Base-by-base conservation (phyloP, 768 basidiomycete species). In the Gelatoporia subvermispora region DNA sequence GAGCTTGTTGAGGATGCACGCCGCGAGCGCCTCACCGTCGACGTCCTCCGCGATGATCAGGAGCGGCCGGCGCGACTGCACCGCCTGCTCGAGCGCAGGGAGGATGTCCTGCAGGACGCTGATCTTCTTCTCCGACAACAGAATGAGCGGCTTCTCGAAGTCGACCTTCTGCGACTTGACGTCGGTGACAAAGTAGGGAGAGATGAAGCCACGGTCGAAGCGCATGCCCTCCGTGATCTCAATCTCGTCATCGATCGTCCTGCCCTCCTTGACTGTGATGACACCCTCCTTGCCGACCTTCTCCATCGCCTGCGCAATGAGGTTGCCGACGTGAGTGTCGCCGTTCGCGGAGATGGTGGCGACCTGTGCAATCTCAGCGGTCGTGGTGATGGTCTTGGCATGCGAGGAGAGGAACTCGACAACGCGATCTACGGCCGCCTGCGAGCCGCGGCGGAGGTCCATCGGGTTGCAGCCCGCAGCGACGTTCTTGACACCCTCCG, bases 171-270 rank as follows among this genome's bases (percentile, higher is more conserved):
- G 95, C 38, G 79, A 64, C 81, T 98, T 97, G 76, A 94, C 88
- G 73, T 99, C 93, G 56, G 95, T 98, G 70, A 99, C 84, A 68
- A 98, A 96, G 81, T 97, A 97, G 0, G 94, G 92, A 1, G 90
- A 93, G 71, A 97, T 95, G 79, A 82, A 99, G 18, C 95, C 95
- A 46, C 95, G 88, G 81, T 99, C 95, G 73, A 99, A 97, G 62
- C 93, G 85, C 95, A 99, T 99, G 69, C 95, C 95, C 73, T 99
- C 95, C 22, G 95, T 97, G 62, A 99, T 93, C 68, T 99, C 95
- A 65, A 97, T 97, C 71, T 96, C 93, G 64, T 99, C 95, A 60
- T 97, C 93, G 56, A 94, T 96, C 4, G 95, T 98, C 59, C 88
- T 84, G 38, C 95, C 95, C 69, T 99, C 95, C 77, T 98, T 99